Evolutionary conservation across 2,329 filamentous ascomycete genomes (phyloP).

Genomic region (Capronia coronata): DNA sequence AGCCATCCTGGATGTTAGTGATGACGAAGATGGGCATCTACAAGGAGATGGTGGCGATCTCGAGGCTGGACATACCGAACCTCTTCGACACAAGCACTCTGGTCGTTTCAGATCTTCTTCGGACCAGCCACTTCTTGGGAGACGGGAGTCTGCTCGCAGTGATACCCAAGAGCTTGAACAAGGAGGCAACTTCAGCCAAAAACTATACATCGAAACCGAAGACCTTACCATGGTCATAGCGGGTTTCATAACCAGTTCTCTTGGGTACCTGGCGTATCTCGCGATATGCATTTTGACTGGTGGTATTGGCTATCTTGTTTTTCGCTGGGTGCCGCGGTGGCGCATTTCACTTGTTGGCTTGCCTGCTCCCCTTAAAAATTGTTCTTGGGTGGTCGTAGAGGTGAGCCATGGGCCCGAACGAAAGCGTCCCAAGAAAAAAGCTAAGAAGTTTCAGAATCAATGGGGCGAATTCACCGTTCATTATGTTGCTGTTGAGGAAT

Average conservation of each 20-base stretch:
- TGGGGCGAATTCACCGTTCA: conserved; percentile 89
- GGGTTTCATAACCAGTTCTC: conserved; percentile 71
- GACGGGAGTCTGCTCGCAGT: conserved; percentile 64
- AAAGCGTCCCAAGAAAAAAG: conserved; percentile 26
- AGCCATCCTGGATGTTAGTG: conserved; percentile 39
- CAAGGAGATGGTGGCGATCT: conserved; percentile 38
- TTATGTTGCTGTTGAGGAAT: conserved; percentile 53
- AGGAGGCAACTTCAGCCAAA: conserved; percentile 68
- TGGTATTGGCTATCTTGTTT: conserved; percentile 74
- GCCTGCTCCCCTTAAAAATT: conserved; percentile 62
- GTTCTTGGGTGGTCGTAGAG: conserved; percentile 89
- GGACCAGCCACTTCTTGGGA: conserved; percentile 60
- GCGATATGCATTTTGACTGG: conserved; percentile 63
- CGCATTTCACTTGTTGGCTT: conserved; percentile 69
- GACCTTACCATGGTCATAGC: conserved; percentile 91
- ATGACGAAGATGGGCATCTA: conserved; percentile 39
- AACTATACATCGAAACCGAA: conserved; percentile 87
- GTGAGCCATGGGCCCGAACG: conserved; percentile 39
- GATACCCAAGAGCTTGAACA: conserved; percentile 56
- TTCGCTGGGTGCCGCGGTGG: conserved; percentile 88
- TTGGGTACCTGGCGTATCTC: conserved; percentile 64
- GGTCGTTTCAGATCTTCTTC: conserved; percentile 41
- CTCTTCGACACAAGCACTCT: conserved; percentile 34
- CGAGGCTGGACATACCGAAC: conserved; percentile 33
- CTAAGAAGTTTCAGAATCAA: conserved; percentile 60